phyloP scores from a whole-genome alignment of 352 stramenopile species.

The Globisporangium canariense region DNA sequence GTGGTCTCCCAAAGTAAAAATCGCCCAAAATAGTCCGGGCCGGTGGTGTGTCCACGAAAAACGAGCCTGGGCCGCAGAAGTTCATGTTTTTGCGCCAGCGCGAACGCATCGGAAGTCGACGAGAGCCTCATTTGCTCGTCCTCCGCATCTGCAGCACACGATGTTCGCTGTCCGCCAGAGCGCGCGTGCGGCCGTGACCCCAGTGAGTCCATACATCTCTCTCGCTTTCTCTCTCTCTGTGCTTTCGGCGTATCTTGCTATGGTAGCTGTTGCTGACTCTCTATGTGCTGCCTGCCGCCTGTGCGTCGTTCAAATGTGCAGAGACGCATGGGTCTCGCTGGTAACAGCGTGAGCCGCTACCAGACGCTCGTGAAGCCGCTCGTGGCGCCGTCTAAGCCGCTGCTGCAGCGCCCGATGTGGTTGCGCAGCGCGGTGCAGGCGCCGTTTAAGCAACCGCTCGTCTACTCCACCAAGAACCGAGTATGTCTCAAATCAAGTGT shows the following conservation, averaged over 20 bases:
- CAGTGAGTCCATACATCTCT: constrained; percentile 3
- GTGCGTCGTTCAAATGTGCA: background rate
- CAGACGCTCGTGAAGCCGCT: constrained; percentile 58
- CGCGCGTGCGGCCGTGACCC: constrained; percentile 2
- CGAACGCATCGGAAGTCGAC: constrained; percentile 5
- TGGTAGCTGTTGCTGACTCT: background rate
- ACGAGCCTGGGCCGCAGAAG: background rate
- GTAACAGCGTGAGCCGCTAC: constrained; percentile 35
- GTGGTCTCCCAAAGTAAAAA: background rate
- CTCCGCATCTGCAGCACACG: constrained; percentile 1
- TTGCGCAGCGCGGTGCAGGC: constrained; percentile 28
- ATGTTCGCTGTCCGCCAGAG: constrained; percentile 17
- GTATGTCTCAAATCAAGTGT: constrained; percentile 27
- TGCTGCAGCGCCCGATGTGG: constrained; percentile 24
- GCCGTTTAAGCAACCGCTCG: constrained; percentile 35
- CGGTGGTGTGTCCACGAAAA: background rate
- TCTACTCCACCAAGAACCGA: constrained; percentile 73
- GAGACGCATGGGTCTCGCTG: constrained; percentile 6
- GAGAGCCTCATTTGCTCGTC: background rate
- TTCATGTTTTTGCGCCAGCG: constrained; percentile 8
- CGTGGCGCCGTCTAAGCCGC: constrained; percentile 27
- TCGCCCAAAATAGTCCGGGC: background rate
- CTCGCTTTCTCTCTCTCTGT: background rate
- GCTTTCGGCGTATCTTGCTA: background rate
- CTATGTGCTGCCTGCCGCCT: background rate